Evolutionary conservation across 2,329 filamentous ascomycete species (phyloP).

Genomic region (Microdochium nivale): DNA sequence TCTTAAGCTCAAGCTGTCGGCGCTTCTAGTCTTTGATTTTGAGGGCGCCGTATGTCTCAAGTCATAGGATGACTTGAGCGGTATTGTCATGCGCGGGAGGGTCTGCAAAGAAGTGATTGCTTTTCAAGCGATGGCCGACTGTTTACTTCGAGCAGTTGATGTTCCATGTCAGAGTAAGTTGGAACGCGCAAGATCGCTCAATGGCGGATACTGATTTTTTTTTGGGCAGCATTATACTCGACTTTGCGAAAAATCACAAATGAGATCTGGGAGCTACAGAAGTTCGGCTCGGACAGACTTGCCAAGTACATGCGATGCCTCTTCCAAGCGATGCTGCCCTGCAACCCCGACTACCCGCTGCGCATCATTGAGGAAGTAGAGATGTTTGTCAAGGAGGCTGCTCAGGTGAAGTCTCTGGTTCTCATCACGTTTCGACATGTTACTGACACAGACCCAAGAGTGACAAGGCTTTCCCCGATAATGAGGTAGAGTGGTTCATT

Average conservation of each 20-base stretch:
- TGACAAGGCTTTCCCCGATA: slow-evolving; percentile 46
- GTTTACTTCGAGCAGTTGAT: slow-evolving; percentile 43
- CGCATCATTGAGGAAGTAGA: slow-evolving; percentile 57
- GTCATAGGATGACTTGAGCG: slow-evolving; percentile 56
- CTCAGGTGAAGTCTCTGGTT: slow-evolving; percentile 28
- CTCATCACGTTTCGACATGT: not conserved
- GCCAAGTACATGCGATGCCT: slow-evolving; percentile 73
- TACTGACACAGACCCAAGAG: slow-evolving; percentile 17
- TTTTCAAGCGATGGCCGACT: slow-evolving; percentile 59
- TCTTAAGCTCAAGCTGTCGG: slow-evolving; percentile 52
- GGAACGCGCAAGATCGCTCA: not conserved
- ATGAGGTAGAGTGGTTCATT: slow-evolving; percentile 71
- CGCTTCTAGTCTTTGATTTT: slow-evolving; percentile 68
- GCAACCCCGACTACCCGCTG: slow-evolving; percentile 46
- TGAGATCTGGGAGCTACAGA: slow-evolving; percentile 49
- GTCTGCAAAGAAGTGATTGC: slow-evolving; percentile 33
- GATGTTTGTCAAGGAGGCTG: slow-evolving; percentile 39
- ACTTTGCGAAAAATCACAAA: slow-evolving; percentile 62
- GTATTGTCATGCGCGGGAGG: slow-evolving; percentile 46
- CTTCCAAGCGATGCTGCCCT: slow-evolving; percentile 56
- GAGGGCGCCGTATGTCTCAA: slow-evolving; percentile 63
- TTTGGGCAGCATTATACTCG: slow-evolving; percentile 35
- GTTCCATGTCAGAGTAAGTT: slow-evolving; percentile 40
- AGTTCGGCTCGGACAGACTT: slow-evolving; percentile 49
- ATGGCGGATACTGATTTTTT: not conserved